A percentile compares a stretch with the other conserved stretches of the same genome.
Evolutionary conservation across 2,329 filamentous ascomycete species (phyloP).

Genomic region (Zasmidium angulare): DNA sequence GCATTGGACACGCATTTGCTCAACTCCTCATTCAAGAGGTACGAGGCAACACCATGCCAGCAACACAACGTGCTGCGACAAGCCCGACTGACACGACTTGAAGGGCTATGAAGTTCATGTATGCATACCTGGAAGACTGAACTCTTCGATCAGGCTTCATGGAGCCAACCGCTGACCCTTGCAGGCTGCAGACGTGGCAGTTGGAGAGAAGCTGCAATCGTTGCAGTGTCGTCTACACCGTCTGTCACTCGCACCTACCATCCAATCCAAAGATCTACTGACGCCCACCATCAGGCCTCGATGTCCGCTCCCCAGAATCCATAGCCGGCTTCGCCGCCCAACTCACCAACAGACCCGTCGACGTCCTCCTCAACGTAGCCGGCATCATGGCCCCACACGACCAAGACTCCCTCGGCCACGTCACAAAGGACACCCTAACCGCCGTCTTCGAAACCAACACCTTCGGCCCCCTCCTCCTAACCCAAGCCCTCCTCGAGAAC

Average conservation of each 20-base stretch:
- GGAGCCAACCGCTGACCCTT: neutral
- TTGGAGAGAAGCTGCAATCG: slow-evolving; percentile 33
- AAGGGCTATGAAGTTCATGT: slow-evolving; percentile 26
- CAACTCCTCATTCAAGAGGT: slow-evolving; percentile 23
- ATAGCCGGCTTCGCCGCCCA: slow-evolving; percentile 37
- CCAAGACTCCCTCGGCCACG: slow-evolving; percentile 36
- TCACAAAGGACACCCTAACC: slow-evolving; percentile 33
- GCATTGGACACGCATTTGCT: slow-evolving; percentile 25
- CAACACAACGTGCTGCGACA: neutral
- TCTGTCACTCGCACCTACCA: neutral
- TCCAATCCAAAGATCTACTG: neutral
- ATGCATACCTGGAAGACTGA: neutral
- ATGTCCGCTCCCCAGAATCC: slow-evolving; percentile 37
- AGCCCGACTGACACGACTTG: slow-evolving; percentile 3
- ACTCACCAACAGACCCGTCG: slow-evolving; percentile 33
- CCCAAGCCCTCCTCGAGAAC: slow-evolving; percentile 46
- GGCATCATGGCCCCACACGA: slow-evolving; percentile 36
- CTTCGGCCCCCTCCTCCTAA: slow-evolving; percentile 46
- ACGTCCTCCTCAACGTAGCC: slow-evolving; percentile 42
- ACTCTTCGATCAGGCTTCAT: neutral
- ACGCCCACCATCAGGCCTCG: slow-evolving; percentile 27
- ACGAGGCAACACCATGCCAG: neutral
- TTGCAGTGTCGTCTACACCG: slow-evolving; percentile 33
- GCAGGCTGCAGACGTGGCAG: slow-evolving; percentile 22
- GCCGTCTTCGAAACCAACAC: slow-evolving; percentile 46